Percentiles rank a stretch among this genome's conserved stretches.
phyloP scores from a whole-genome alignment of 2,329 filamentous ascomycete species.

The Aspergillus aculeatinus region DNA sequence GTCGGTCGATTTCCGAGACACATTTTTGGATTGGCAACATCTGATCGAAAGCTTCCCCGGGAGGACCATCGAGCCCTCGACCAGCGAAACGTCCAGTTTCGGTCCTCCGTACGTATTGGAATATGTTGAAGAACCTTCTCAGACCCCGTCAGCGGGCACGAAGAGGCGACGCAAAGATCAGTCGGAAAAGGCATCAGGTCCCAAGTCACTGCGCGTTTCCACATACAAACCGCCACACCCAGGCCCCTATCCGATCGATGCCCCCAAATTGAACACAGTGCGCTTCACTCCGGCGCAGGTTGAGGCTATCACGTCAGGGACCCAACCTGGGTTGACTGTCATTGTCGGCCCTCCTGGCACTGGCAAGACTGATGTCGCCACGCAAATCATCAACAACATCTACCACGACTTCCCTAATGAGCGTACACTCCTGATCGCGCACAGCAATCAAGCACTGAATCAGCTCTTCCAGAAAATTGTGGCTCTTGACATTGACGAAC shows the following conservation, averaged over 20 bases:
- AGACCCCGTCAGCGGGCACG: constrained; percentile 56
- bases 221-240: constrained; percentile 87
- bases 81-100: constrained; percentile 70
- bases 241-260: constrained; percentile 84
- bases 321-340: constrained; percentile 88
- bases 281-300: constrained; percentile 90
- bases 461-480: constrained; percentile 98
- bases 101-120: constrained; percentile 86
- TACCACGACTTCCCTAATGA: constrained; percentile 97
- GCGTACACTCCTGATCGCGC: constrained; percentile 86
- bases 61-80: constrained; percentile 76
- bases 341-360: constrained; percentile 95
- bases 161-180: constrained; percentile 86
- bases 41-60: constrained; percentile 86
- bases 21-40: constrained; percentile 94
- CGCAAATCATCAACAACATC: constrained; percentile 97
- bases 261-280: constrained; percentile 75
- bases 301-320: constrained; percentile 89
- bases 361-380: constrained; percentile 98
- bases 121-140: constrained; percentile 54
- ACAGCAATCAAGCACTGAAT: constrained; percentile 97
- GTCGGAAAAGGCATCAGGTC: constrained; percentile 62
- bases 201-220: constrained; percentile 74
- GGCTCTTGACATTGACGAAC: constrained; percentile 91
- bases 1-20: constrained; percentile 86